Evolutionary conservation across 352 stramenopile genomes (phyloP).

Genomic region (Phytopythium ostracodes): DNA sequence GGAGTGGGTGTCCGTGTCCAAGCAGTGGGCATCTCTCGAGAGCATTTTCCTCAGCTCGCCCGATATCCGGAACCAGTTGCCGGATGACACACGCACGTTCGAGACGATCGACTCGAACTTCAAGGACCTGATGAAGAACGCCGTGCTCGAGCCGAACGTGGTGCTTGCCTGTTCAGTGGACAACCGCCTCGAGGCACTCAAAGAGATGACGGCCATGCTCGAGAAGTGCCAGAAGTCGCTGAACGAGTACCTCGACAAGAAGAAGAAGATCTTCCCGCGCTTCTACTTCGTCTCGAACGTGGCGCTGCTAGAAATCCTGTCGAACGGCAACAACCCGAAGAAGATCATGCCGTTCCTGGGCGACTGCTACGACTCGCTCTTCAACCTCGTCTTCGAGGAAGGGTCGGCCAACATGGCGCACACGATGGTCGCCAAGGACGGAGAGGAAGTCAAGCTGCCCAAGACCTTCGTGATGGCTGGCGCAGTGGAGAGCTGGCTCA

Average conservation of each 20-base stretch:
- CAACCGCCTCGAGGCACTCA: constrained; percentile 74
- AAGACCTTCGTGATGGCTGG: constrained; percentile 83
- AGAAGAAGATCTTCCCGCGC: constrained; percentile 90
- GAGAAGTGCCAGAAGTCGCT: constrained; percentile 88
- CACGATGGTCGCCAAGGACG: constrained; percentile 85
- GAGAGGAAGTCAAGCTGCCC: constrained; percentile 55
- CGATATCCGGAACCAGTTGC: constrained; percentile 86
- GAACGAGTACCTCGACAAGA: constrained; percentile 90
- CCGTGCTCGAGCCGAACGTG: constrained; percentile 81
- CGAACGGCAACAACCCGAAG: constrained; percentile 93
- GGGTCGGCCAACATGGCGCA: constrained; percentile 73
- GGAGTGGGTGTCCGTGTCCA: constrained; percentile 84
- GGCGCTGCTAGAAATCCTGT: constrained; percentile 81
- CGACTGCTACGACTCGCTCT: constrained; percentile 97
- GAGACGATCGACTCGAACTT: constrained; percentile 89
- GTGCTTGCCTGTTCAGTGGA: constrained; percentile 73
- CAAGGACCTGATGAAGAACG: constrained; percentile 89
- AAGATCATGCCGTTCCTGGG: constrained; percentile 98
- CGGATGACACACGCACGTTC: constrained; percentile 83
- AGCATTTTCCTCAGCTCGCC: constrained; percentile 88
- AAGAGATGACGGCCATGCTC: constrained; percentile 87
- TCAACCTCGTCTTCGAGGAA: constrained; percentile 77
- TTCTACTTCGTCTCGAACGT: constrained; percentile 91
- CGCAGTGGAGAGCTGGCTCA: constrained; percentile 84
- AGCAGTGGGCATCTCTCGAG: constrained; percentile 86